Evolutionary conservation across 139 green algal species (phyloP).

Genomic region (Coelastrella sp.): DNA sequence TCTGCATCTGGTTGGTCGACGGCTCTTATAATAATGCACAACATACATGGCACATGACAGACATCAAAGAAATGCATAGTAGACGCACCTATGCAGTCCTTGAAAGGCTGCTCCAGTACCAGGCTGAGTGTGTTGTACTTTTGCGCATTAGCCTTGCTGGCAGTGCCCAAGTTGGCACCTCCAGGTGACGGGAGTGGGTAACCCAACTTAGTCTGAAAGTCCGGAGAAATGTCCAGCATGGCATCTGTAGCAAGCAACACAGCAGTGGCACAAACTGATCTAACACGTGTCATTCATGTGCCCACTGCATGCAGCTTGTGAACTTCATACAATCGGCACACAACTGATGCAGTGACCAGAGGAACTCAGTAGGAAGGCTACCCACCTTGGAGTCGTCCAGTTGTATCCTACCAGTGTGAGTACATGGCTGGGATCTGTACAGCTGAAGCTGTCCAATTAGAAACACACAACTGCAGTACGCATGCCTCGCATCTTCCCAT

Average conservation of each 20-base stretch:
- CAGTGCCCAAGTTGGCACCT: constrained; percentile 27
- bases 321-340: too few relatives aligned
- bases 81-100: constrained; percentile 24
- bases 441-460: neutral
- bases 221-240: neutral
- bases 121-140: constrained; percentile 45
- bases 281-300: too few relatives aligned
- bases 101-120: constrained; percentile 44
- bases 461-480: neutral
- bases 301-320: too few relatives aligned
- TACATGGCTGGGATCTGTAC: too few relatives aligned
- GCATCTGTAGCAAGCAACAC: neutral
- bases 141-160: constrained; percentile 35
- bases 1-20: too few relatives aligned
- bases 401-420: too few relatives aligned
- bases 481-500: neutral
- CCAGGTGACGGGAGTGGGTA: constrained; percentile 16
- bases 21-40: too few relatives aligned
- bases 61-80: too few relatives aligned
- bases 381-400: too few relatives aligned
- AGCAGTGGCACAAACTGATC: neutral
- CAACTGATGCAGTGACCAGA: too few relatives aligned
- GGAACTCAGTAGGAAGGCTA: too few relatives aligned
- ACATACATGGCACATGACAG: too few relatives aligned
- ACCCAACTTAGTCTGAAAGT: constrained; percentile 38